These are phyloP conservation scores for Pyrenochaeta sp. DNA, from an alignment of 2,329 filamentous ascomycete species.

Conservation along the genomic window DNA sequence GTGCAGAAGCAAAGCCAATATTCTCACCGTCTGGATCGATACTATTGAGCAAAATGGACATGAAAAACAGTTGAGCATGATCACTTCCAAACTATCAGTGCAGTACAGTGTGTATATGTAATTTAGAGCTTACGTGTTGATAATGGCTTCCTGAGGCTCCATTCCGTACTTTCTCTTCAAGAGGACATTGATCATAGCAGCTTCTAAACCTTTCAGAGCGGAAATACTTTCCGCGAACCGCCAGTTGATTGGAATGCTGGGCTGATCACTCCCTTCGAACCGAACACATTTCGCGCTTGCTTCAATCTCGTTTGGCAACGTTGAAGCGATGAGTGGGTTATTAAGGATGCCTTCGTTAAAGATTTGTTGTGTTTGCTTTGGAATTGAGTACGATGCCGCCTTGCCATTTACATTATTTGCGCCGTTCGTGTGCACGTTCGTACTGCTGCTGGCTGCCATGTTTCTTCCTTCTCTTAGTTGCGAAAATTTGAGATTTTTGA, in stretches of 20 bases:
- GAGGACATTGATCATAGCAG: slow-evolving; percentile 56
- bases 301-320: slow-evolving; percentile 48
- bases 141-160: slow-evolving; percentile 52
- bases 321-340: slow-evolving; percentile 52
- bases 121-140: slow-evolving; percentile 61
- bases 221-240: slow-evolving; percentile 64
- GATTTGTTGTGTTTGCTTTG: slow-evolving; percentile 32
- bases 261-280: slow-evolving; percentile 55
- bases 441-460: slow-evolving; percentile 5
- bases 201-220: slow-evolving; percentile 60
- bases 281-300: slow-evolving; percentile 47
- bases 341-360: slow-evolving; percentile 53
- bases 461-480: neutral
- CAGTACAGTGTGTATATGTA: neutral
- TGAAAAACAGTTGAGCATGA: slow-evolving; percentile 56
- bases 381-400: slow-evolving; percentile 35
- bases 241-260: slow-evolving; percentile 65
- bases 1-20: slow-evolving; percentile 16
- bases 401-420: slow-evolving; percentile 16
- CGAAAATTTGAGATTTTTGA: neutral
- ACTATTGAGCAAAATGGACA: slow-evolving; percentile 50
- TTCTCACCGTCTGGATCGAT: slow-evolving; percentile 44
- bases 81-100: slow-evolving; percentile 35
- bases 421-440: slow-evolving; percentile 3
- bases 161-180: slow-evolving; percentile 57